A percentile compares a stretch with the other conserved stretches of the same genome.
phyloP scores from a whole-genome alignment of 768 basidiomycete genomes.

The Agrocybe praecox region DNA sequence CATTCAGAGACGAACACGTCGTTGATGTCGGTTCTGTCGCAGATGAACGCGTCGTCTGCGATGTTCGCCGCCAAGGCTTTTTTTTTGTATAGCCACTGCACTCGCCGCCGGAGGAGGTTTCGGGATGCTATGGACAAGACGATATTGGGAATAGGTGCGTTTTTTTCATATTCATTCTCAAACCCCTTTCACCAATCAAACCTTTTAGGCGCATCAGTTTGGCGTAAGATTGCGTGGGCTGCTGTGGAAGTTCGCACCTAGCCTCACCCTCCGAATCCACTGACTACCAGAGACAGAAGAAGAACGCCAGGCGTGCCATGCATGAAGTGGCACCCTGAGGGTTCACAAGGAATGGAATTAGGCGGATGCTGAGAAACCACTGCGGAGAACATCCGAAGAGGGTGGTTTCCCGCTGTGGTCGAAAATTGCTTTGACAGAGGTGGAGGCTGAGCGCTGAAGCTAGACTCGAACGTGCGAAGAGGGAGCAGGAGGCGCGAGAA shows the following conservation, averaged over 20 bases:
- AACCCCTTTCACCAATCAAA: neutral
- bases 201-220: slow-evolving; percentile 58
- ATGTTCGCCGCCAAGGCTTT: slow-evolving; percentile 63
- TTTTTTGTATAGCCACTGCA: slow-evolving; percentile 66
- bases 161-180: slow-evolving; percentile 1
- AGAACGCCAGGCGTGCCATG: slow-evolving; percentile 17
- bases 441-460: slow-evolving; percentile 66
- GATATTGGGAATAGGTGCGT: slow-evolving; percentile 58
- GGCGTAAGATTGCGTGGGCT: slow-evolving; percentile 55
- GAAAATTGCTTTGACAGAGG: slow-evolving; percentile 55
- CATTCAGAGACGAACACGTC: slow-evolving; percentile 24
- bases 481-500: slow-evolving; percentile 35
- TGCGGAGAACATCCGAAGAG: slow-evolving; percentile 57
- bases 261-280: slow-evolving; percentile 54
- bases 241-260: slow-evolving; percentile 49
- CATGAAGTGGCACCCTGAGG: slow-evolving; percentile 19
- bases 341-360: slow-evolving; percentile 44
- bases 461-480: slow-evolving; percentile 50
- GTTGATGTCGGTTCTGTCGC: slow-evolving; percentile 38
- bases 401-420: slow-evolving; percentile 62
- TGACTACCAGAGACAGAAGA: slow-evolving; percentile 38
- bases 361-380: slow-evolving; percentile 54
- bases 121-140: slow-evolving; percentile 45
- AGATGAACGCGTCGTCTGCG: slow-evolving; percentile 47
- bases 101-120: slow-evolving; percentile 53